Percentiles rank a stretch among this genome's conserved stretches.
Evolutionary conservation across 2,329 filamentous ascomycete species (phyloP).

Genomic region (Macroventuria anomochaeta): DNA sequence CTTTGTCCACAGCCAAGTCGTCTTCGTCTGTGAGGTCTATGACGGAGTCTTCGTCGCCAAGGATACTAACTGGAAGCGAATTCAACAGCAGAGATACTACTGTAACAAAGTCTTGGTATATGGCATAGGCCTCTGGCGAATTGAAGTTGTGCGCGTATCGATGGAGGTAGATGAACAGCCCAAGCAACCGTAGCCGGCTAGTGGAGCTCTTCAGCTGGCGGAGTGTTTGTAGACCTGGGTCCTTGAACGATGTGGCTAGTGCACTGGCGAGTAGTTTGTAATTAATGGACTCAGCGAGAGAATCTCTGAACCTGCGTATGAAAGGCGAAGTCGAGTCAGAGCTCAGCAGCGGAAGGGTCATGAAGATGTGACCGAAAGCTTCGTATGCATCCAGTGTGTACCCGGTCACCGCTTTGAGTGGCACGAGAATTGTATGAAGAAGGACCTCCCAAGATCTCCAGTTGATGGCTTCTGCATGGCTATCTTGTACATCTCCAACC

Average conservation of each 20-base stretch:
- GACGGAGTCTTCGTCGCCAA: slow-evolving; percentile 54
- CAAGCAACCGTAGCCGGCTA: slow-evolving; percentile 62
- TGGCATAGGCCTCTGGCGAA: slow-evolving; percentile 48
- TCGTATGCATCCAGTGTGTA: slow-evolving; percentile 49
- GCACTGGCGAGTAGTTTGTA: slow-evolving; percentile 54
- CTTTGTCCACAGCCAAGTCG: slow-evolving; percentile 30
- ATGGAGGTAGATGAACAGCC: slow-evolving; percentile 66
- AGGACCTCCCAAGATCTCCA: slow-evolving; percentile 22
- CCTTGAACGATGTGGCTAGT: slow-evolving; percentile 39
- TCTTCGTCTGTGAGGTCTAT: slow-evolving; percentile 37
- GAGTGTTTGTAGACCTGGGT: slow-evolving; percentile 33
- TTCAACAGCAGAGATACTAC: slow-evolving; percentile 64
- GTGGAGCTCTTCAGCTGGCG: slow-evolving; percentile 44
- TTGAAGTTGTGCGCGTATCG: slow-evolving; percentile 54
- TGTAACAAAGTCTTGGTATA: slow-evolving; percentile 62
- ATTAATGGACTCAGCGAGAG: slow-evolving; percentile 57
- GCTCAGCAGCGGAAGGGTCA: slow-evolving; percentile 50
- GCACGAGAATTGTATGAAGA: slow-evolving; percentile 34
- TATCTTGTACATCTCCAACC: not conserved
- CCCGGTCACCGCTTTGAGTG: slow-evolving; percentile 42
- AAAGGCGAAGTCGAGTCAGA: slow-evolving; percentile 32
- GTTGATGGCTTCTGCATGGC: not conserved
- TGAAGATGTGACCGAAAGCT: slow-evolving; percentile 51
- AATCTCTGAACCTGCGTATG: slow-evolving; percentile 36
- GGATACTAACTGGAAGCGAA: slow-evolving; percentile 62